These are phyloP conservation scores for Castanea sativa DNA, from an alignment of 306 rosid species.

Conservation along the genomic window DNA sequence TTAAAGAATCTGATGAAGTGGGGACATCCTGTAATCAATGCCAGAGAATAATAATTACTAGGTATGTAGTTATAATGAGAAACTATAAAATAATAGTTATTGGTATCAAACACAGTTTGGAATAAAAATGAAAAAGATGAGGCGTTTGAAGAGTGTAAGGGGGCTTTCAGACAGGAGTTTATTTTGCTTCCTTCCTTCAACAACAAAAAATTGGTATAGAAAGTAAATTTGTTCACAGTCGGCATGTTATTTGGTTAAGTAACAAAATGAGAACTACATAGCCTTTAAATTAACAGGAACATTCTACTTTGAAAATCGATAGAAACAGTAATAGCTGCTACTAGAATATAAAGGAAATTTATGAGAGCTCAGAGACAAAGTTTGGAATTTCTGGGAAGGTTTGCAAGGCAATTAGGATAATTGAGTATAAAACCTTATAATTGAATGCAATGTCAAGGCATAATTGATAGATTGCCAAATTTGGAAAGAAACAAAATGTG, in stretches of 20 bases:
- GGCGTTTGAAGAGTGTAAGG: neutral
- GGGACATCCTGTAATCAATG: slow-evolving; percentile 57
- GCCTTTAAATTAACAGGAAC: neutral
- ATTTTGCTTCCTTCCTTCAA: neutral
- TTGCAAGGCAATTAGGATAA: neutral
- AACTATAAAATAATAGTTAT: neutral
- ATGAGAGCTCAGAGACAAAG: neutral
- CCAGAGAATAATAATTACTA: slow-evolving; percentile 8
- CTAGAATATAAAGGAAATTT: neutral
- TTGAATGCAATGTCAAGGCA: neutral
- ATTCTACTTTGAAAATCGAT: neutral
- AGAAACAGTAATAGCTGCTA: neutral
- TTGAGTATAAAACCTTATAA: neutral
- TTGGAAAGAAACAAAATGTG: neutral
- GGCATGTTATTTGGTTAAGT: neutral
- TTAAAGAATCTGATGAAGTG: slow-evolving; percentile 74
- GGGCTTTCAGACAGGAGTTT: neutral
- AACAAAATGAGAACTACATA: neutral
- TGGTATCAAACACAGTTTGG: neutral
- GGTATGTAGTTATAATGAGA: neutral
- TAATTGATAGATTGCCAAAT: neutral
- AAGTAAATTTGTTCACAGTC: neutral
- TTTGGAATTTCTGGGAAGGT: neutral
- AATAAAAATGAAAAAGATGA: neutral
- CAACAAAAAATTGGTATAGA: neutral